phyloP scores from a whole-genome alignment of 305 asterid species.

The Solanum hybrid region DNA sequence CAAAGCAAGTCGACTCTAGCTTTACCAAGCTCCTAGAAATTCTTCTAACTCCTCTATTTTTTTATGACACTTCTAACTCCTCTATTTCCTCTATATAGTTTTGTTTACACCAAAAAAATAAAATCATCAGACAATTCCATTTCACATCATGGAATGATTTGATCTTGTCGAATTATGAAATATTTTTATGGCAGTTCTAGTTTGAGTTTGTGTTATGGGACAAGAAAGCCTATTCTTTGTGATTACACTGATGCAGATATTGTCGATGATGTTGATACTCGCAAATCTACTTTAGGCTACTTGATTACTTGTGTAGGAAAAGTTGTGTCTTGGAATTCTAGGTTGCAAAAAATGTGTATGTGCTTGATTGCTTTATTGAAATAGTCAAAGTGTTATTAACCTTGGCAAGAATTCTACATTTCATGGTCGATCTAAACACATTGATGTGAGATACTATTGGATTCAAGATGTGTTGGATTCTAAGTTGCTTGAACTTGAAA shows the following conservation, averaged over 20 bases:
- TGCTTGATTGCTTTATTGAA: neutral
- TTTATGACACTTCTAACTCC: neutral
- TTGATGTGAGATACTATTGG: neutral
- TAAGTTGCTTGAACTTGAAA: neutral
- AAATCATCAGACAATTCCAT: neutral
- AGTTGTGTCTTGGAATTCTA: neutral
- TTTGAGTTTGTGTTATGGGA: neutral
- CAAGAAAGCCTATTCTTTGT: neutral
- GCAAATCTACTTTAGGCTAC: neutral
- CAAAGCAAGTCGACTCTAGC: neutral
- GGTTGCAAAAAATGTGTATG: neutral
- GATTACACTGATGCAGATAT: neutral
- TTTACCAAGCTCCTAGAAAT: neutral
- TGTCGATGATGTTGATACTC: neutral
- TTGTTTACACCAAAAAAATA: neutral
- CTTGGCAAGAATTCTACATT: neutral
- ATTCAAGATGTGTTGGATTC: neutral
- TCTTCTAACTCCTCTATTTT: neutral
- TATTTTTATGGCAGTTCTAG: neutral
- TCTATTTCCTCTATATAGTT: neutral
- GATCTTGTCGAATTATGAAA: neutral
- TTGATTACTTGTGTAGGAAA: neutral
- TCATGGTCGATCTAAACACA: neutral
- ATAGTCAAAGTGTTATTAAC: neutral
- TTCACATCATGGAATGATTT: neutral